Evolutionary conservation across 768 basidiomycete species (phyloP).

Genomic region (Cytidiella melzeri): DNA sequence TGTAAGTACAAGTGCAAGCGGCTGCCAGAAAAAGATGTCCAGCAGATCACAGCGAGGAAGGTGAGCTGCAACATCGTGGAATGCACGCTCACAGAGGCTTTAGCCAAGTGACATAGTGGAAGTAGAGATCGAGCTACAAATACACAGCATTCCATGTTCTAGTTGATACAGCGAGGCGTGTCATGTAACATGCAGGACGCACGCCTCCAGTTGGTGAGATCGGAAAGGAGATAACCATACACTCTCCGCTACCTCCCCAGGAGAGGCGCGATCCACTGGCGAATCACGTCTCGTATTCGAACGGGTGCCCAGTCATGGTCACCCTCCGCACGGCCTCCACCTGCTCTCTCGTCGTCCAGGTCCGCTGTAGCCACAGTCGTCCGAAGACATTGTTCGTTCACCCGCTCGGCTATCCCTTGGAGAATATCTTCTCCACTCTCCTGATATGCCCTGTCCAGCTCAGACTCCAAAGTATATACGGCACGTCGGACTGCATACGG

Average conservation of each 20-base stretch:
- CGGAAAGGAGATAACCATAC: too few species aligned
- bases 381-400: conserved; percentile 1
- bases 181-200: too few species aligned
- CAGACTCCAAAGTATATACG: conserved; percentile 48
- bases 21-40: background rate
- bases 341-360: conserved; percentile 7
- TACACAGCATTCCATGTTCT: too few species aligned
- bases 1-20: background rate
- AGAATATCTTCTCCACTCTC: conserved; percentile 49
- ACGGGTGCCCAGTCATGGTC: conserved; percentile 2
- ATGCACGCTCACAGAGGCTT: too few species aligned
- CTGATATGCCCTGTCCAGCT: conserved; percentile 50
- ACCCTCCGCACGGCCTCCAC: background rate
- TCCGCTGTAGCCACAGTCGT: background rate
- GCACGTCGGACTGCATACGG: conserved; percentile 71
- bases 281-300: conserved; percentile 10
- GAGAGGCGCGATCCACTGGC: conserved; percentile 8
- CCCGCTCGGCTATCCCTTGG: conserved; percentile 30
- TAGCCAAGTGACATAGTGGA: too few species aligned
- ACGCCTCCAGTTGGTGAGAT: too few species aligned
- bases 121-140: too few species aligned
- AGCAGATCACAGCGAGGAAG: background rate
- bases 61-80: background rate
- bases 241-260: conserved; percentile 1
- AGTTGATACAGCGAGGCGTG: too few species aligned